phyloP scores from a whole-genome alignment of 441 rosid species.

The Pelargonium australe region DNA sequence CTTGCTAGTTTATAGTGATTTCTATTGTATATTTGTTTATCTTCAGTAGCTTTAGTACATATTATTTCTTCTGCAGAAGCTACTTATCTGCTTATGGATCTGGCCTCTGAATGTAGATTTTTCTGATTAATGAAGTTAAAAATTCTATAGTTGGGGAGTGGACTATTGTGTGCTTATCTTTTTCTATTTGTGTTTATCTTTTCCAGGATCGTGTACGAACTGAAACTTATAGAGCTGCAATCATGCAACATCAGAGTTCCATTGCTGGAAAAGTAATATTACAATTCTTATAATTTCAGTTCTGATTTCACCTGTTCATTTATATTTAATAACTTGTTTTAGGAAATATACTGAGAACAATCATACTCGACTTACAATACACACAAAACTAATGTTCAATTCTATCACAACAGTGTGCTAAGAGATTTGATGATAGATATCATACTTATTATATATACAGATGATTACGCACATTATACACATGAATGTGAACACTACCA shows the following conservation, averaged over 20 bases:
- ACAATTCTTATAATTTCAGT: slow-evolving; percentile 17
- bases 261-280: slow-evolving; percentile 82
- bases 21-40: neutral
- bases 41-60: neutral
- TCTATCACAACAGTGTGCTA: neutral
- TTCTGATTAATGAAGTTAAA: neutral
- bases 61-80: neutral
- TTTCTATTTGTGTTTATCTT: slow-evolving; percentile 17
- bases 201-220: slow-evolving; percentile 83
- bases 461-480: slow-evolving; percentile 1
- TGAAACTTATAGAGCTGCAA: slow-evolving; percentile 70
- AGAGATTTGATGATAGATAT: neutral
- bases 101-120: neutral
- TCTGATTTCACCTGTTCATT: slow-evolving; percentile 10
- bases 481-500: neutral
- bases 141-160: slow-evolving; percentile 1
- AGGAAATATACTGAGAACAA: slow-evolving; percentile 1
- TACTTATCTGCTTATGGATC: neutral
- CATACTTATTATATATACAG: neutral
- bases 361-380: neutral
- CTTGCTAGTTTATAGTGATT: neutral
- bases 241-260: slow-evolving; percentile 70
- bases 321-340: slow-evolving; percentile 14
- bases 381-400: neutral
- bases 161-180: slow-evolving; percentile 3